Percentiles rank a stretch among this genome's conserved stretches.
These are phyloP conservation scores for Cystofilobasidium capitatum DNA, from an alignment of 768 basidiomycete genomes.

Conservation along the genomic window DNA sequence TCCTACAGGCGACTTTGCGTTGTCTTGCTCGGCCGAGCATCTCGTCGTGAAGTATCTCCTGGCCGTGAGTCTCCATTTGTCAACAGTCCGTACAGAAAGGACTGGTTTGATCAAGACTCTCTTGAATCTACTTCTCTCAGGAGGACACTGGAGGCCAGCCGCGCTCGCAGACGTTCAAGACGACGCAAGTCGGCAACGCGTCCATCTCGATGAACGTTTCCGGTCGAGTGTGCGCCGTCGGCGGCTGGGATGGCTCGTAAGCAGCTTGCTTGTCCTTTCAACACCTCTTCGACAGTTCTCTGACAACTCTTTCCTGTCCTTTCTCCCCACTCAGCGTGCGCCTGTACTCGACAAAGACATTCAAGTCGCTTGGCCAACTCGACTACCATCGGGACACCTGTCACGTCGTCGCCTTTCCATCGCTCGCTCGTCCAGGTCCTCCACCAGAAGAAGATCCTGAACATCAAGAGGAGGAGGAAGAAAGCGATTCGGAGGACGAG, in stretches of 20 bases:
- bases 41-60: constrained; percentile 30
- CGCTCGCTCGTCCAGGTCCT: neutral
- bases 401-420: constrained; percentile 64
- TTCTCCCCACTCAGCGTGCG: constrained; percentile 50
- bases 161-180: constrained; percentile 35
- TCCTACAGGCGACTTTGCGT: constrained; percentile 19
- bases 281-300: neutral
- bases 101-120: neutral
- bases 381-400: constrained; percentile 69
- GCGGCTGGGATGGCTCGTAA: constrained; percentile 89
- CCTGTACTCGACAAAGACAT: constrained; percentile 65
- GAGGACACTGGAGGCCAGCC: neutral
- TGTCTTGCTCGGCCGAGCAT: constrained; percentile 33
- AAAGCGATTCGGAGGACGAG: constrained; percentile 49
- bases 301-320: neutral
- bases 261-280: constrained; percentile 33
- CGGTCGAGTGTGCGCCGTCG: constrained; percentile 71
- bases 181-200: constrained; percentile 70
- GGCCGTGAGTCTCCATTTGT: neutral
- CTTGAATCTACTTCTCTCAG: neutral
- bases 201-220: constrained; percentile 65
- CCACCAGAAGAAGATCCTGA: constrained; percentile 27
- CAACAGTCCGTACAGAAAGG: neutral
- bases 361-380: constrained; percentile 76
- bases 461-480: constrained; percentile 42